Evolutionary conservation across 2,329 filamentous ascomycete genomes (phyloP), one percentile per base, ranked within the genome.

Genomic region (Aspergillus fumigatus): DNA sequence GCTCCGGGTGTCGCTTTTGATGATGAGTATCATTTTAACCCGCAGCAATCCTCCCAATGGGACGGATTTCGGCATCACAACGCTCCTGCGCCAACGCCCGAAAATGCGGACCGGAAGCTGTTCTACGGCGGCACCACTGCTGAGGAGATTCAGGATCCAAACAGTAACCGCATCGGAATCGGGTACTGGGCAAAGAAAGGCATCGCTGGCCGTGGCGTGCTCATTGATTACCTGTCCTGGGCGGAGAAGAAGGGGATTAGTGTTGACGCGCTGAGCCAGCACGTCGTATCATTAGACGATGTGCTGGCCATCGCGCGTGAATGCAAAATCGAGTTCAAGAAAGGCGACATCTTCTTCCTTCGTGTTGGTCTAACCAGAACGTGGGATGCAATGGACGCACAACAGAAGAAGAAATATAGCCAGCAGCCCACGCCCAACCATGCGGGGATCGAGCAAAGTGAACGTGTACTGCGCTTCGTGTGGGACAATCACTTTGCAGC

Each of bases 401-500:
- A 60, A 4, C 61, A 72, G 51, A 69, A 64, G 19, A 21, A 60
- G 27, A 53, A 56, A 10, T 74, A 74, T 50, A 70, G 70, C 38
- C 60, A 67, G 29, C 71, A 73, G 54, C 35, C 51, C 3, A 59
- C 52, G 45, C 72, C 72, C 2, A 65, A 70, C 40, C 72, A 74
- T 60, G 68, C 70, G 6, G 72, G 72, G 0, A 65, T 74, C 19
- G 72, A 74, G 60, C 72, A 74, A 59, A 73, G 69, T 19, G 72
- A 74, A 62, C 70, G 69, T 3, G 70, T 80, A 10, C 72, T 84
- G 7, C 73, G 78, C 14, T 87, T 84, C 77, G 71, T 86, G 21
- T 86, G 84, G 82, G 80, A 86, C 53, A 75, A 79, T 54, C 76
- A 79, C 48, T 86, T 87, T 66, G 74, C 82, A 0, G 84, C 84